Evolutionary conservation across 1,284 basidiomycete genomes (phyloP), one percentile per base, ranked within the genome.

Genomic region (Melampsora americana): DNA sequence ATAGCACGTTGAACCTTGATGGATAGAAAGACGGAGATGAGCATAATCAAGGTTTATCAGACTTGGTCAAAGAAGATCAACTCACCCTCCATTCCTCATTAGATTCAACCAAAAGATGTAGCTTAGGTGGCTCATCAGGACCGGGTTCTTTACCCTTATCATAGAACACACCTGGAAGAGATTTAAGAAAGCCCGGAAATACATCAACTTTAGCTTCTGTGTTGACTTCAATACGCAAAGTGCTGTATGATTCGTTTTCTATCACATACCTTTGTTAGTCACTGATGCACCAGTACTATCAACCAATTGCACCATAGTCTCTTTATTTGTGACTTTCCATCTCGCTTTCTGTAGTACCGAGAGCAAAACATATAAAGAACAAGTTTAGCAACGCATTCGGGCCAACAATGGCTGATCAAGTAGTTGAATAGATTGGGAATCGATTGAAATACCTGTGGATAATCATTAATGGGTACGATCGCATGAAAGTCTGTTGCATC

Each of bases 401-500:
- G n/a, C n/a, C n/a, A 23, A 59, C 5, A 23, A 26, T 14, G 28
- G 11, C n/a, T n/a, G 20, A 23, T 59, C 28, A 23, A 11, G 28
- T 23, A 26, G 23, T 16, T 35, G 11, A 35, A 64, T 12, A 64
- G 9, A 32, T 28, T 64, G 2, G 20, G 7, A 64, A 20, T 16
- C 30, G 60, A 7, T 32, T 12, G 16, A 66, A 48, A 53, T 18
- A 72, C 64, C 42, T 78, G 77, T 39, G 78, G 60, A 66, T 76
- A 80, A 66, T 84, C 83, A 78, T 83, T 82, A 79, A 97, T 98
- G 39, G 95, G 95, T 81, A 97, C 93, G 80, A 99, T 92, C 9
- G 96, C 96, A 83, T 99, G 96, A 87, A 92, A 99, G 84, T 99
- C 95, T 11, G 95, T 97, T n/a, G 95, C 93, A 82, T 96, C 94